phyloP scores from a whole-genome alignment of 768 basidiomycete species.

The Macrocybe gigantea region DNA sequence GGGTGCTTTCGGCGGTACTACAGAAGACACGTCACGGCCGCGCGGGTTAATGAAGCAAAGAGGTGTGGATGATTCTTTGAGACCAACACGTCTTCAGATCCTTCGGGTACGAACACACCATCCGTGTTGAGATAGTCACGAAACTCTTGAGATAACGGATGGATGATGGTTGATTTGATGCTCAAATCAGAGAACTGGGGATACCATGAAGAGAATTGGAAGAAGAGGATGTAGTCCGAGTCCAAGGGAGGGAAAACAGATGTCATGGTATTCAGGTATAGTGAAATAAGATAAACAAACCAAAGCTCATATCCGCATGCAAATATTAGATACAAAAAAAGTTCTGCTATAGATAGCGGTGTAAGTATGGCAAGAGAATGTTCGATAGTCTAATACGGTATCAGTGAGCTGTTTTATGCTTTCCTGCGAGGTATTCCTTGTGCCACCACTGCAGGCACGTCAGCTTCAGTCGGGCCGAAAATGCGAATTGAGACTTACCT shows the following conservation, averaged over 20 bases:
- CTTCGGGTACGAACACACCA: slow-evolving; percentile 78
- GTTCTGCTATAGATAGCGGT: no score
- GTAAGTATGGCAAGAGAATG: background rate
- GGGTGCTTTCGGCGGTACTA: slow-evolving; percentile 47
- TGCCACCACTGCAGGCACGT: slow-evolving; percentile 38
- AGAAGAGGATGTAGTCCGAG: slow-evolving; percentile 47
- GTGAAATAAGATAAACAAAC: no score
- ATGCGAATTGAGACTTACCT: slow-evolving; percentile 39
- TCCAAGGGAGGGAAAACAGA: no score
- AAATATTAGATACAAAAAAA: no score
- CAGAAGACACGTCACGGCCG: background rate
- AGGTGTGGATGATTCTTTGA: background rate
- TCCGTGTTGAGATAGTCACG: slow-evolving; percentile 73
- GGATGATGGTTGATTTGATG: slow-evolving; percentile 71
- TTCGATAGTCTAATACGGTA: background rate
- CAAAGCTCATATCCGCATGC: no score
- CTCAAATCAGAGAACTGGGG: slow-evolving; percentile 55
- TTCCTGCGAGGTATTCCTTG: slow-evolving; percentile 31
- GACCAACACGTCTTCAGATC: slow-evolving; percentile 71
- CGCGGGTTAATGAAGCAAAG: background rate
- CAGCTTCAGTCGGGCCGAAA: background rate
- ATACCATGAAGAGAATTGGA: slow-evolving; percentile 87
- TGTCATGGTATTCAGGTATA: no score
- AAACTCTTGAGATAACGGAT: slow-evolving; percentile 60
- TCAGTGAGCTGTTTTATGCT: slow-evolving; percentile 33